These are phyloP conservation scores for Mortierella sp. DNA, from an alignment of 371 early-diverging fungal genomes.

Conservation along the genomic window DNA sequence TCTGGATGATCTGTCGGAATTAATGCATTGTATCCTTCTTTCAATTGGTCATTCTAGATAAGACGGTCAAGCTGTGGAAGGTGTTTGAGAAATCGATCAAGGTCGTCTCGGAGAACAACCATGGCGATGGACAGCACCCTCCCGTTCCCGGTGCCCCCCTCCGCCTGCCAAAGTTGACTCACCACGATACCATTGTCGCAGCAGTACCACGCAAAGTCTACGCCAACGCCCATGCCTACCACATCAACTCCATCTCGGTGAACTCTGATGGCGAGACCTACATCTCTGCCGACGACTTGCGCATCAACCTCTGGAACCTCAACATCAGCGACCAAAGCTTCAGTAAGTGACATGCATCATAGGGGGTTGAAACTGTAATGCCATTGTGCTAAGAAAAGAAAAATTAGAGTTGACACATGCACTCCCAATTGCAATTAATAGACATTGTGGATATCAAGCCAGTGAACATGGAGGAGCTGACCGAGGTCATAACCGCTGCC, in stretches of 20 bases:
- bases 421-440: slow-evolving; percentile 38
- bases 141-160: slow-evolving; percentile 63
- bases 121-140: slow-evolving; percentile 70
- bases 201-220: slow-evolving; percentile 96
- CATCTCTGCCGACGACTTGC: slow-evolving; percentile 97
- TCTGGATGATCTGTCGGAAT: too few relatives aligned
- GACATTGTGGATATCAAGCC: slow-evolving; percentile 99
- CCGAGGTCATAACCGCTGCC: slow-evolving; percentile 99
- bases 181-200: slow-evolving; percentile 95
- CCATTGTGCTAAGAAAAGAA: background rate
- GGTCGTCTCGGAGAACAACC: slow-evolving; percentile 91
- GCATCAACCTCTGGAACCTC: slow-evolving; percentile 99
- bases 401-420: background rate
- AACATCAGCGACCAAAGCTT: slow-evolving; percentile 97
- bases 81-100: slow-evolving; percentile 97
- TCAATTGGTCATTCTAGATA: slow-evolving; percentile 73
- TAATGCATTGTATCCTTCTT: background rate
- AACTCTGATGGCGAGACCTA: slow-evolving; percentile 98
- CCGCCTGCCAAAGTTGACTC: slow-evolving; percentile 88
- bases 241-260: slow-evolving; percentile 99
- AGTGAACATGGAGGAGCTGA: slow-evolving; percentile 98
- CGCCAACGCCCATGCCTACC: slow-evolving; percentile 98
- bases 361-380: background rate
- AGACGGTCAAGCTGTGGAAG: slow-evolving; percentile 99
- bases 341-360: slow-evolving; percentile 69